Evolutionary conservation across 352 stramenopile species (phyloP).

Genomic region (Pythium diclinum): DNA sequence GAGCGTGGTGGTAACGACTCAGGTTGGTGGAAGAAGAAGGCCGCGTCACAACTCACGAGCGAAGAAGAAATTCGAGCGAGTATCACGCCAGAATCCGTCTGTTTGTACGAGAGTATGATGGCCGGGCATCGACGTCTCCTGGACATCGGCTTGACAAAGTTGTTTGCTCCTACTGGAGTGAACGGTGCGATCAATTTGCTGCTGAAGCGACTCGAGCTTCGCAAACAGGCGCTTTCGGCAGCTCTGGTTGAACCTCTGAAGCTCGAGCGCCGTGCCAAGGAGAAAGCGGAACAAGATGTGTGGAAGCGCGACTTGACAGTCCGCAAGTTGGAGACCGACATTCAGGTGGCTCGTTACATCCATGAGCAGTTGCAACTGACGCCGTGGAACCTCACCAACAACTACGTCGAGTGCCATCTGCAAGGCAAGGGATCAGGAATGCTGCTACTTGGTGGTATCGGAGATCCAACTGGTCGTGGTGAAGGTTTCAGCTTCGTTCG

Average conservation of each 20-base stretch:
- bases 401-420: constrained; percentile 84
- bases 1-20: constrained; percentile 80
- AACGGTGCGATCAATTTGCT: constrained; percentile 71
- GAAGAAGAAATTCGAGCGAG: constrained; percentile 75
- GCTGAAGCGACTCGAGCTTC: constrained; percentile 66
- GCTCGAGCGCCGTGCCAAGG: constrained; percentile 48
- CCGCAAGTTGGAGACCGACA: constrained; percentile 72
- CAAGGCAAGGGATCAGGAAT: constrained; percentile 84
- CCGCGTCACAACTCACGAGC: constrained; percentile 52
- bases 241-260: constrained; percentile 50
- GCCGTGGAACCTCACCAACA: constrained; percentile 83
- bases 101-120: constrained; percentile 88
- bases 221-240: constrained; percentile 52
- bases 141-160: constrained; percentile 77
- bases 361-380: constrained; percentile 76
- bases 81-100: constrained; percentile 77
- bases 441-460: constrained; percentile 73
- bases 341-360: constrained; percentile 81
- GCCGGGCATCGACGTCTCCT: constrained; percentile 71
- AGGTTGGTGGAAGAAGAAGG: constrained; percentile 84
- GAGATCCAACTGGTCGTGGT: constrained; percentile 75
- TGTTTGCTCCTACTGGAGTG: constrained; percentile 72
- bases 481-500: constrained; percentile 86
- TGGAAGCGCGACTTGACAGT: constrained; percentile 70
- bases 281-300: constrained; percentile 64